Conservation (phyloP, 1,139 yeast species). For the Barnettozyma hawaiiensis region DNA sequence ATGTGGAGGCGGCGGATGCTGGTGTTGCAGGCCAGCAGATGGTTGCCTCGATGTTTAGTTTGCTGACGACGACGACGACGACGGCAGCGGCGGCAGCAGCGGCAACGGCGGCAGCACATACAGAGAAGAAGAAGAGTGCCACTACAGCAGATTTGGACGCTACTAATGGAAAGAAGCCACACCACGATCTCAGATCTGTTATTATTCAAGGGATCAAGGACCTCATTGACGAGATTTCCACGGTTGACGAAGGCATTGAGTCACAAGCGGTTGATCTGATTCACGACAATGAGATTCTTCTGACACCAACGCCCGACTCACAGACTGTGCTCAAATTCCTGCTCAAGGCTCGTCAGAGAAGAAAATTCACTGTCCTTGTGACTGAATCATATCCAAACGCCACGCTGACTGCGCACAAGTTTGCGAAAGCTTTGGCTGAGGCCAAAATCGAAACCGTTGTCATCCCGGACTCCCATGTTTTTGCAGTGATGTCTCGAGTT, state of each 20-base stretch:
- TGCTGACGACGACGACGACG: too few species aligned
- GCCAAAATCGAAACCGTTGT: conserved; percentile 87
- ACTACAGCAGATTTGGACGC: neutral
- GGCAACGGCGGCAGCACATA: too few species aligned
- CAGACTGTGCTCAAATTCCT: conserved; percentile 84
- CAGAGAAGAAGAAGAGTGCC: neutral
- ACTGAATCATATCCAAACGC: conserved; percentile 93
- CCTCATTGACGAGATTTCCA: conserved; percentile 84
- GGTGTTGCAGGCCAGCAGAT: conserved; percentile 39
- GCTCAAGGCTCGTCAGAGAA: conserved; percentile 79
- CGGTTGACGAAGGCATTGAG: conserved; percentile 87
- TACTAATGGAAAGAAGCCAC: conserved; percentile 32
- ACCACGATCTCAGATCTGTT: conserved; percentile 73
- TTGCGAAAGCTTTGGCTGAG: conserved; percentile 74
- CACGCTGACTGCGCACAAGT: conserved; percentile 64
- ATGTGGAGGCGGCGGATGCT: conserved; percentile 27
- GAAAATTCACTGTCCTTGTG: conserved; percentile 87
- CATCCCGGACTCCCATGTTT: conserved; percentile 88
- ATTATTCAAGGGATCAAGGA: conserved; percentile 94
- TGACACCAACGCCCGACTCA: conserved; percentile 93
- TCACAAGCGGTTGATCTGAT: conserved; percentile 87
- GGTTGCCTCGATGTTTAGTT: conserved; percentile 84
- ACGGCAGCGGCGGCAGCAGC: too few species aligned
- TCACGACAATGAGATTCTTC: conserved; percentile 86
- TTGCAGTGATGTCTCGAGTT: conserved; percentile 95